Base-by-base conservation (phyloP, 2,329 filamentous ascomycete species). In the Trichoderma oligosporum region DNA sequence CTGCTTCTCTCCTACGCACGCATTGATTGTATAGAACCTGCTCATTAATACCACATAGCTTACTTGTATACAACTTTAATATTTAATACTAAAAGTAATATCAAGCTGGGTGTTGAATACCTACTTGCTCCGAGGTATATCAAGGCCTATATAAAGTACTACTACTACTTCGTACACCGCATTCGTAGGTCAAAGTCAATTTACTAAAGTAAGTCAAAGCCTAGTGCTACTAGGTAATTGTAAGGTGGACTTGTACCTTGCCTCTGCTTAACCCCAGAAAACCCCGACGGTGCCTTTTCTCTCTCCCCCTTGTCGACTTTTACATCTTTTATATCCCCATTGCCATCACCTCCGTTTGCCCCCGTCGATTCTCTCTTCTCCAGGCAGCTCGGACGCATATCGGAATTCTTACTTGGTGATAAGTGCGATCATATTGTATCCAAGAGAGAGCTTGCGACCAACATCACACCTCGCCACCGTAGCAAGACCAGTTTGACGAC, bases 241-340 rank as follows among this genome's bases (percentile, higher is more conserved):
- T 22, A 55, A 16, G 22, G 31, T 44, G 31, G 36, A 53, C 47
- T 47, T 29, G n/a, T n/a, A 46, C 48, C 48, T 47, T 42, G 33
- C 44, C 36, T 52, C 55, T 58, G 42, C 54, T 47, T 14, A 58
- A 47, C 48, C 56, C 48, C 48, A 58, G 56, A 58, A 33, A 45
- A 35, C 33, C 48, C 56, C 41, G 24, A 38, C 56, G 41, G 29
- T 39, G 25, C 33, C 39, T 51, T 52, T 56, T 25, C 29, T n/a
- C 24, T 46, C 29, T 16, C 22, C 44, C 52, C 53, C 52, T 44
- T 59, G 38, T 24, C 27, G 27, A 20, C 46, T 18, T 39, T 59
- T 44, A 16, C 20, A 29, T 54, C 51, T 45, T 45, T 54, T 54
- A 54, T 54, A 54, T 54, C 52, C 27, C 42, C 38, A 49, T 49